Evolutionary conservation across 2,329 filamentous ascomycete genomes (phyloP).

Genomic region (Verticillium longisporum): DNA sequence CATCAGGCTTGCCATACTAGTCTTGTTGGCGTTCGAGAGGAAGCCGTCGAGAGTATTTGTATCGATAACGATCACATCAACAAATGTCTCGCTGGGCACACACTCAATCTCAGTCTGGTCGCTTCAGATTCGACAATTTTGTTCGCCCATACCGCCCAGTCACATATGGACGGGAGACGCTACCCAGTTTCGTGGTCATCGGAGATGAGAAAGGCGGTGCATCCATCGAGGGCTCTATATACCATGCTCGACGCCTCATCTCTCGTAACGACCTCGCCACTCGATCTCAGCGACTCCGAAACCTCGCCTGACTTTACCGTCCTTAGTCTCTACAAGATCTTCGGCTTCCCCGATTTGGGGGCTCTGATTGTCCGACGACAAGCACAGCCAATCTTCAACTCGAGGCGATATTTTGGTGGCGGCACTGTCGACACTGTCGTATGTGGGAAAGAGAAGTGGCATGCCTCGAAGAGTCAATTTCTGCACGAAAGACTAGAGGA

Average conservation of each 20-base stretch:
- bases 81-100: neutral
- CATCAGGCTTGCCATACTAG: conserved; percentile 84
- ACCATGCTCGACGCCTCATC: conserved; percentile 62
- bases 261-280: conserved; percentile 65
- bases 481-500: conserved; percentile 84
- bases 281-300: conserved; percentile 59
- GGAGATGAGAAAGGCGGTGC: conserved; percentile 27
- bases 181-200: conserved; percentile 53
- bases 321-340: conserved; percentile 94
- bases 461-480: conserved; percentile 63
- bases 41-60: conserved; percentile 59
- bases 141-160: conserved; percentile 11
- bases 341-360: conserved; percentile 89
- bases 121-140: conserved; percentile 23
- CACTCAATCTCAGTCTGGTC: conserved; percentile 4
- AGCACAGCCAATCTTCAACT: conserved; percentile 55
- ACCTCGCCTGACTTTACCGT: conserved; percentile 76
- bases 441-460: conserved; percentile 72
- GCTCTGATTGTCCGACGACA: conserved; percentile 74
- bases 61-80: conserved; percentile 59
- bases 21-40: conserved; percentile 71
- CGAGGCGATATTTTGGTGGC: conserved; percentile 81
- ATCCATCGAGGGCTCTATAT: conserved; percentile 2
- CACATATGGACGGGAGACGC: conserved; percentile 11
- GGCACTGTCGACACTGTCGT: conserved; percentile 91